Evolutionary conservation across 1,139 yeast species (phyloP).

Genomic region (Citeromyces siamensis): DNA sequence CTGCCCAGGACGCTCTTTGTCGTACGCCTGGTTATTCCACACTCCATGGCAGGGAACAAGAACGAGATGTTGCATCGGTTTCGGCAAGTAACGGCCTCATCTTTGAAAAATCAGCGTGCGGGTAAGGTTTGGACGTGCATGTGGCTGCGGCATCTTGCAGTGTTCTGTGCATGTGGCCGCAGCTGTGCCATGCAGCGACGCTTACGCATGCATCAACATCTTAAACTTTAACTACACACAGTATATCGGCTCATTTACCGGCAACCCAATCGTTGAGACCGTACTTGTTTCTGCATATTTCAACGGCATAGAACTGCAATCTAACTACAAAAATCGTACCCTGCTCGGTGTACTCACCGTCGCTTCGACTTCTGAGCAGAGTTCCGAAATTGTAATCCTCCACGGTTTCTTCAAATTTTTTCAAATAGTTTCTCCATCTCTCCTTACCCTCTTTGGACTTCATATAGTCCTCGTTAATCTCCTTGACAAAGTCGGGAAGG

Average conservation of each 20-base stretch:
- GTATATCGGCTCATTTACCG: slow-evolving; percentile 9
- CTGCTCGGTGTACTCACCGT: slow-evolving; percentile 69
- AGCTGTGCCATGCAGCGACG: too few relatives aligned
- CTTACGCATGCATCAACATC: too few relatives aligned
- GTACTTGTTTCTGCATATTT: slow-evolving; percentile 82
- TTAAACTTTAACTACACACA: too few relatives aligned
- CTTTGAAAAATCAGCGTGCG: too few relatives aligned
- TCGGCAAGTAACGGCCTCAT: too few relatives aligned
- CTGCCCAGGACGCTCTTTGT: slow-evolving; percentile 24
- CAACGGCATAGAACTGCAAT: slow-evolving; percentile 90
- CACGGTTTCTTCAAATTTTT: slow-evolving; percentile 59
- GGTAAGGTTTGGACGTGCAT: too few relatives aligned
- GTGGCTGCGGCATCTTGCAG: too few relatives aligned
- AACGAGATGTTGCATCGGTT: slow-evolving; percentile 16
- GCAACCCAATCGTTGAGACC: slow-evolving; percentile 88
- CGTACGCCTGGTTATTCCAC: slow-evolving; percentile 27
- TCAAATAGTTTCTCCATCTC: slow-evolving; percentile 86
- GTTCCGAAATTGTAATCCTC: slow-evolving; percentile 97
- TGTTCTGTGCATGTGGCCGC: too few relatives aligned
- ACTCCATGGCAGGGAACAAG: slow-evolving; percentile 62
- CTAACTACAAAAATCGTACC: slow-evolving; percentile 86
- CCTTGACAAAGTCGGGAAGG: slow-evolving; percentile 39
- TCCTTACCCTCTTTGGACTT: slow-evolving; percentile 72
- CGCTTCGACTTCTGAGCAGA: slow-evolving; percentile 58
- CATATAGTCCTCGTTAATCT: slow-evolving; percentile 67